phyloP scores from a whole-genome alignment of 768 basidiomycete species.

The Rhizopogon vinicolor region DNA sequence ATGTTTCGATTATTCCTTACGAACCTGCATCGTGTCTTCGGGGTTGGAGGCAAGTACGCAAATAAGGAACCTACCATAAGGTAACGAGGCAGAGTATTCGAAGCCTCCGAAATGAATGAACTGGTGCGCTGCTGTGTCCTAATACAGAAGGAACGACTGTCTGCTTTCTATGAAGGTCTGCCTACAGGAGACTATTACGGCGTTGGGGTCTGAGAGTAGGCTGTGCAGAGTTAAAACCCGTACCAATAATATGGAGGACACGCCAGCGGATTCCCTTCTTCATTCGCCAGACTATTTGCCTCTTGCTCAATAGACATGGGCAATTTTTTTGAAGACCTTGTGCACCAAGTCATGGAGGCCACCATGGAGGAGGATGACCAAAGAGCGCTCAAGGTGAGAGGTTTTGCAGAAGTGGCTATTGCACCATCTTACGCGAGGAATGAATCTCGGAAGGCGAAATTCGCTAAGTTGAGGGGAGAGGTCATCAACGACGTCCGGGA shows the following conservation, averaged over 20 bases:
- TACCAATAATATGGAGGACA: not conserved
- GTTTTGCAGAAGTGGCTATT: not conserved
- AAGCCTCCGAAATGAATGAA: not conserved
- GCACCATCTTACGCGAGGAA: not conserved
- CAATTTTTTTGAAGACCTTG: conserved; percentile 25
- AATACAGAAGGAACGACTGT: too few relatives aligned
- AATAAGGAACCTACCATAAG: too few relatives aligned
- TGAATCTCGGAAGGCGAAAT: conserved; percentile 16
- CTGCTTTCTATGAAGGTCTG: too few relatives aligned
- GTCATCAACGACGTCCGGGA: conserved; percentile 23
- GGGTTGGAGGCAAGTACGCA: too few relatives aligned
- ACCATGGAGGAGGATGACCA: conserved; percentile 20
- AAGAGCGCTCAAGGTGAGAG: conserved; percentile 18
- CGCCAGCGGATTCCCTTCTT: not conserved
- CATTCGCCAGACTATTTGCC: not conserved
- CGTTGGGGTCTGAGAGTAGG: not conserved
- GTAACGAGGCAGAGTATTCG: not conserved
- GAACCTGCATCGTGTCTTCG: too few relatives aligned
- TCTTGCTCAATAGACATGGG: conserved; percentile 12
- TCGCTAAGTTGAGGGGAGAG: conserved; percentile 23
- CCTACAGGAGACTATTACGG: too few relatives aligned
- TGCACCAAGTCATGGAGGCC: conserved; percentile 14
- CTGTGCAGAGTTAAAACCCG: not conserved
- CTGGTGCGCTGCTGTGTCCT: not conserved
- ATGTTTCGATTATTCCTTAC: too few relatives aligned